Percentiles rank a stretch among this genome's conserved stretches.
phyloP scores from a whole-genome alignment of 2,329 filamentous ascomycete genomes.

The Diaporthe amygdali region DNA sequence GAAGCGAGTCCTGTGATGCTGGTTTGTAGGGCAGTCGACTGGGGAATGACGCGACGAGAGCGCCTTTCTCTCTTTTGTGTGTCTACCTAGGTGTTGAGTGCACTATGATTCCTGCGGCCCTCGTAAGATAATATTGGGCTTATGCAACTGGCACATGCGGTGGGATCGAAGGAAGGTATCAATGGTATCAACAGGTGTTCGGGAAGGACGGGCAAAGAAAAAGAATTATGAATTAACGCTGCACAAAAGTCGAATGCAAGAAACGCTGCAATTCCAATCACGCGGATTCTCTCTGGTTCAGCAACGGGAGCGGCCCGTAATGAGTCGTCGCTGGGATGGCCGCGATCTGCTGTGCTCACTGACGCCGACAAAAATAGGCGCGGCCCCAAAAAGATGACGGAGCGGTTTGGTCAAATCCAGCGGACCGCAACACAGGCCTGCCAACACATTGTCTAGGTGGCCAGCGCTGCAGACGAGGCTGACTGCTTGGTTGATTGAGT shows the following conservation, averaged over 20 bases:
- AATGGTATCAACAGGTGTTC: conserved; percentile 2
- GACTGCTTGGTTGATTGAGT: neutral
- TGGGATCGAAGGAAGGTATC: neutral
- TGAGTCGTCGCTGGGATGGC: conserved; percentile 2
- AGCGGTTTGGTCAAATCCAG: neutral
- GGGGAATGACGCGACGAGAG: neutral
- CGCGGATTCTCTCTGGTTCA: neutral
- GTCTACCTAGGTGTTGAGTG: neutral
- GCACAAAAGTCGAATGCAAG: conserved; percentile 3
- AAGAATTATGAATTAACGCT: conserved; percentile 15
- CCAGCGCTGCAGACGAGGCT: conserved; percentile 12
- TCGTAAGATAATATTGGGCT: neutral
- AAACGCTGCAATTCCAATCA: conserved; percentile 1
- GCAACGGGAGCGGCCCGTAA: neutral
- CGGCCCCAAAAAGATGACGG: conserved; percentile 17
- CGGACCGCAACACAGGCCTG: conserved; percentile 19
- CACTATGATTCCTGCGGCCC: neutral
- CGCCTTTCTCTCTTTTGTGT: neutral
- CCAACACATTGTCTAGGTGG: neutral
- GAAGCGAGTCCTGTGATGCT: conserved; percentile 6
- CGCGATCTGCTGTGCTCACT: neutral
- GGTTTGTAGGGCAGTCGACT: neutral
- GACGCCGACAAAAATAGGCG: conserved; percentile 19
- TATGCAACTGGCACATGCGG: neutral
- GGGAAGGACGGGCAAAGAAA: neutral